phyloP scores from a whole-genome alignment of 129 eudicot species.

The Helianthus tuberosus region DNA sequence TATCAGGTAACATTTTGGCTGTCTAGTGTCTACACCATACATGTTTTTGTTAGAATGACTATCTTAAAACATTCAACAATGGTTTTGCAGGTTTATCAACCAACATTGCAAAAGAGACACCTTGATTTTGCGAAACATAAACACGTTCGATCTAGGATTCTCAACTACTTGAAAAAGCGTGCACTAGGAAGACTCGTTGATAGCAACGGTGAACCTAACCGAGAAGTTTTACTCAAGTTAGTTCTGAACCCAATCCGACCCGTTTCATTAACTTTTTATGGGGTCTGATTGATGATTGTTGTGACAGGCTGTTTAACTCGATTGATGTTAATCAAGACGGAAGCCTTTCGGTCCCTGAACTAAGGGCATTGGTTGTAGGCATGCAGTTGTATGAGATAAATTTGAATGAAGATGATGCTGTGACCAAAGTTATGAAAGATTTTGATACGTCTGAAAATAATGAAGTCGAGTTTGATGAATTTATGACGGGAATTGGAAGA shows the following conservation, averaged over 20 bases:
- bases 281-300: conserved; percentile 1
- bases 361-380: conserved; percentile 72
- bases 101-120: conserved; percentile 57
- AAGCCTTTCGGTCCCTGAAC: conserved; percentile 54
- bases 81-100: conserved; percentile 49
- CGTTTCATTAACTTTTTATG: background rate
- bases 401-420: conserved; percentile 58
- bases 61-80: background rate
- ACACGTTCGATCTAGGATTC: conserved; percentile 68
- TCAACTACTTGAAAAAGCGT: conserved; percentile 58
- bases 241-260: conserved; percentile 19
- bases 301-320: conserved; percentile 58
- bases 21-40: background rate
- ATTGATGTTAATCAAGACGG: conserved; percentile 60
- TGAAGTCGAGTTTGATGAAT: conserved; percentile 48
- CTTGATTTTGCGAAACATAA: conserved; percentile 75
- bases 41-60: background rate
- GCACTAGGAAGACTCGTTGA: conserved; percentile 62
- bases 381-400: conserved; percentile 66
- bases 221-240: conserved; percentile 60
- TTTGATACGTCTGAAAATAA: conserved; percentile 56
- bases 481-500: conserved; percentile 52
- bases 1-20: conserved; percentile 49
- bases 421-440: conserved; percentile 63
- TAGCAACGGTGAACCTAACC: conserved; percentile 53